phyloP scores from a whole-genome alignment of 139 green algal species.

The Picochlorum sp. region DNA sequence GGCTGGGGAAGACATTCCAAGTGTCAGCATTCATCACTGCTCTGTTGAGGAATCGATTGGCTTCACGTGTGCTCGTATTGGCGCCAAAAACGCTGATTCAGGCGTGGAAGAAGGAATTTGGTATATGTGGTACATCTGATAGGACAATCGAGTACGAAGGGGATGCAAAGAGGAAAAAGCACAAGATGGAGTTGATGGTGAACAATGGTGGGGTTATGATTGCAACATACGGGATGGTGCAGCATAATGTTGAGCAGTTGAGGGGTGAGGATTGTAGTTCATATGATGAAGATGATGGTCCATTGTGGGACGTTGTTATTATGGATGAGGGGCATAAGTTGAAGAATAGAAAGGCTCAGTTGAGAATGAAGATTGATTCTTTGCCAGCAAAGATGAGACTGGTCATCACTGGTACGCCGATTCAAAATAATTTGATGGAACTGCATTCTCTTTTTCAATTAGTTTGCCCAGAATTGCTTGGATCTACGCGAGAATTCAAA shows the following conservation, averaged over 20 bases:
- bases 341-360: constrained; percentile 83
- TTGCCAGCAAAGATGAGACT: constrained; percentile 46
- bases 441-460: constrained; percentile 86
- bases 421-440: constrained; percentile 87
- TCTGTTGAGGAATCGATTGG: constrained; percentile 32
- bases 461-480: constrained; percentile 56
- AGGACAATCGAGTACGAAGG: constrained; percentile 25
- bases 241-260: constrained; percentile 63
- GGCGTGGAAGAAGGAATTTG: constrained; percentile 82
- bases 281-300: constrained; percentile 35
- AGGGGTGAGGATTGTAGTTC: constrained; percentile 1
- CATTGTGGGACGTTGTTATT: constrained; percentile 80
- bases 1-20: constrained; percentile 78
- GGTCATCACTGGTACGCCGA: constrained; percentile 82
- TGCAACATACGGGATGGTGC: constrained; percentile 82
- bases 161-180: constrained; percentile 13
- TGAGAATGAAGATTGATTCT: constrained; percentile 41
- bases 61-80: constrained; percentile 55
- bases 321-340: constrained; percentile 84
- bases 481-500: constrained; percentile 47
- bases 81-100: constrained; percentile 81
- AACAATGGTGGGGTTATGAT: constrained; percentile 61
- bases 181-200: constrained; percentile 21
- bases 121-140: constrained; percentile 52
- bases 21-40: constrained; percentile 70